Conservation (phyloP, 768 basidiomycete genomes). For the Paxillus involutus region DNA sequence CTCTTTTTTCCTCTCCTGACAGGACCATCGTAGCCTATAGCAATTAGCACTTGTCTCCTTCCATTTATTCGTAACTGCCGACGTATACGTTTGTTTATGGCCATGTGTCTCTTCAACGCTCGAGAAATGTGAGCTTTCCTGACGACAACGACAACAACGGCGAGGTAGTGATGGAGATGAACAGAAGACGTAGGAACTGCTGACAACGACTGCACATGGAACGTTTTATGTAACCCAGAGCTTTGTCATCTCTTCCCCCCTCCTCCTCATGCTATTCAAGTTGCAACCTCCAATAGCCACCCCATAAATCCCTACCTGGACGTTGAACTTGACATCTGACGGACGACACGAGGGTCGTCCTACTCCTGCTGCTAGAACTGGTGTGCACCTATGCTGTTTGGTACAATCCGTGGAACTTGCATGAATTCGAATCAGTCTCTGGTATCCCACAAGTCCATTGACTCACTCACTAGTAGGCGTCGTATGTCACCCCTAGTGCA, state of each 20-base stretch:
- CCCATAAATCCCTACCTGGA: no score
- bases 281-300: no score
- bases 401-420: no score
- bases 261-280: background rate
- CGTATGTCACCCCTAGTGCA: no score
- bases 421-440: no score
- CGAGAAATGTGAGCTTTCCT: background rate
- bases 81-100: conserved; percentile 1
- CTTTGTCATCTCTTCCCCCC: conserved; percentile 31
- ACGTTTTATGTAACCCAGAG: conserved; percentile 36
- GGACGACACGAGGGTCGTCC: no score
- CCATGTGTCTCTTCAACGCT: background rate
- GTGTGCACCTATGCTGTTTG: no score
- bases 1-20: background rate
- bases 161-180: conserved; percentile 30
- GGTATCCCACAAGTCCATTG: no score
- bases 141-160: background rate
- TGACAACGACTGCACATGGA: conserved; percentile 30
- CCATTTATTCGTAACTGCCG: background rate
- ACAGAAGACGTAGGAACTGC: conserved; percentile 27
- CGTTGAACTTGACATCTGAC: no score
- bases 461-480: no score
- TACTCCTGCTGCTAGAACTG: no score
- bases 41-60: background rate
- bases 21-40: conserved; percentile 9